These are phyloP conservation scores for Boletus subcaerulescens DNA, from an alignment of 768 basidiomycete genomes.

Conservation along the genomic window DNA sequence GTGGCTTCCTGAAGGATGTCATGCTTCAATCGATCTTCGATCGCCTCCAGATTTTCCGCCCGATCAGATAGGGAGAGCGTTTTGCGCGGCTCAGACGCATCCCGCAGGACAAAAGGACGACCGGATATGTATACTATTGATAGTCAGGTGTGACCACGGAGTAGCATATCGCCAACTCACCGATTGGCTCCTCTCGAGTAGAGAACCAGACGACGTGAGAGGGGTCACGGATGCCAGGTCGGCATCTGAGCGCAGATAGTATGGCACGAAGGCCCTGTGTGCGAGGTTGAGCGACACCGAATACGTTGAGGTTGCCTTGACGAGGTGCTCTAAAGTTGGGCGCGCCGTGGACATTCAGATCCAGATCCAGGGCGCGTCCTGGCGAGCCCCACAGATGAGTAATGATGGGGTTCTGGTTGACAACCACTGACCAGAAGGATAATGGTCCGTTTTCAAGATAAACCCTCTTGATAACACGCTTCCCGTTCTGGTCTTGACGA, in stretches of 20 bases:
- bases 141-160: background rate
- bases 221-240: conserved; percentile 59
- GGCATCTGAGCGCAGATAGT: conserved; percentile 75
- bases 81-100: conserved; percentile 77
- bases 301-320: conserved; percentile 81
- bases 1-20: conserved; percentile 87
- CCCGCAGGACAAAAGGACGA: conserved; percentile 88
- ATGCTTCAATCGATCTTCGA: conserved; percentile 82
- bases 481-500: conserved; percentile 81
- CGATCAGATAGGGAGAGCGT: conserved; percentile 83
- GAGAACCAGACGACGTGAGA: conserved; percentile 93
- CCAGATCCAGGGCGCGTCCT: conserved; percentile 89
- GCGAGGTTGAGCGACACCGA: conserved; percentile 93
- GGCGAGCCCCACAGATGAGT: conserved; percentile 3
- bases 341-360: conserved; percentile 89
- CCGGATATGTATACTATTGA: conserved; percentile 75
- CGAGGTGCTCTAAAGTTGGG: conserved; percentile 91
- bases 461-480: conserved; percentile 85
- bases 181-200: conserved; percentile 92
- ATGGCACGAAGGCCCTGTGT: conserved; percentile 89
- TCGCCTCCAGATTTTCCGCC: conserved; percentile 92
- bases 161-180: conserved; percentile 41
- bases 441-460: conserved; percentile 92
- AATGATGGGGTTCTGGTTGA: background rate
- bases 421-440: conserved; percentile 61